Percentiles rank a stretch among this genome's conserved stretches.
Evolutionary conservation across 352 stramenopile genomes (phyloP).

Genomic region (Halophytophthora batemanensis): DNA sequence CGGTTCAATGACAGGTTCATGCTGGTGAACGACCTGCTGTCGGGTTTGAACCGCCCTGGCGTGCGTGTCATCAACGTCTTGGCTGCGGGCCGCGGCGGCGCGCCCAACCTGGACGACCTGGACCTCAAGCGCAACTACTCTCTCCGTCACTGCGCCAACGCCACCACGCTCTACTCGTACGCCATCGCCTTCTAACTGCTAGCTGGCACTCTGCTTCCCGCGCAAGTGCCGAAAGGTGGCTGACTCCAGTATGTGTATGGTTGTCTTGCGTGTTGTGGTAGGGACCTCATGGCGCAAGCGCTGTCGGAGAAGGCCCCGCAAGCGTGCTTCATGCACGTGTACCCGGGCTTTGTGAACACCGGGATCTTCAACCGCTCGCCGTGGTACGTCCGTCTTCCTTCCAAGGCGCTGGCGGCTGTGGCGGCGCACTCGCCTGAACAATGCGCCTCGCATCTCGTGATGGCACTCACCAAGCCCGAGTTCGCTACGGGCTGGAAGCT

Average conservation of each 20-base stretch:
- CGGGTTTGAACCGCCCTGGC: neutral
- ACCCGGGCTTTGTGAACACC: conserved; percentile 17
- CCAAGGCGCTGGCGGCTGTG: conserved; percentile 7
- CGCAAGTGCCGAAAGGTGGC: no score
- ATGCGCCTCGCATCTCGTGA: conserved; percentile 18
- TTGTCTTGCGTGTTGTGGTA: neutral
- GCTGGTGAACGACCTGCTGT: neutral
- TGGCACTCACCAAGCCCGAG: conserved; percentile 15
- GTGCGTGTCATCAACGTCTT: neutral
- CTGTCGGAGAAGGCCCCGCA: conserved; percentile 15
- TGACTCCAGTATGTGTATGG: no score
- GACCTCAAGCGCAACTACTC: neutral
- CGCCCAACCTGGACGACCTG: neutral
- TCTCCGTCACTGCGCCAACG: neutral
- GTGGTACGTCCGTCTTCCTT: conserved; percentile 8
- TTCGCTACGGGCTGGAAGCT: conserved; percentile 20
- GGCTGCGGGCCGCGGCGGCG: neutral
- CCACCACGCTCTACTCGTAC: neutral
- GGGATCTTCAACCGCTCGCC: conserved; percentile 6
- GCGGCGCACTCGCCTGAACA: conserved; percentile 12
- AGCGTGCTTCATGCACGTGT: conserved; percentile 21
- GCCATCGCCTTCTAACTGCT: neutral
- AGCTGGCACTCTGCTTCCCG: no score
- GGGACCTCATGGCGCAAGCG: conserved; percentile 22
- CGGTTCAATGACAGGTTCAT: neutral